phyloP scores from a whole-genome alignment of 2,329 filamentous ascomycete species.

The Aspergillus bombycis region DNA sequence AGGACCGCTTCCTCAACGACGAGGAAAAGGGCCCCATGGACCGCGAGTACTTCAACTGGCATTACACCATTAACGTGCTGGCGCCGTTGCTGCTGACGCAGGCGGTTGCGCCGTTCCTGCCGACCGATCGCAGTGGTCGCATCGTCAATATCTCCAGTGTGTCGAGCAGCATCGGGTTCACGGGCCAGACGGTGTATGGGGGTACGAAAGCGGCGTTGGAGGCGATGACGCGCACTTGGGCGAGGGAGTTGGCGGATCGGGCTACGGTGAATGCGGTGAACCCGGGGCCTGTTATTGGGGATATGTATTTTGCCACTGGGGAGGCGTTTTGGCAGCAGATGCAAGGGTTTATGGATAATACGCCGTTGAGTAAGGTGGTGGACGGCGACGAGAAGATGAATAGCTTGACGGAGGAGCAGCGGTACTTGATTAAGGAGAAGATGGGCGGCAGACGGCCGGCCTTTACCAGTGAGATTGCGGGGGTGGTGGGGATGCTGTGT shows the following conservation, averaged over 20 bases:
- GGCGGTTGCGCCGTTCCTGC: conserved; percentile 71
- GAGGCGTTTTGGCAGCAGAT: conserved; percentile 62
- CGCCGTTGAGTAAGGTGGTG: conserved; percentile 65
- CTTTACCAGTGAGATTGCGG: conserved; percentile 72
- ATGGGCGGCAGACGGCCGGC: conserved; percentile 62
- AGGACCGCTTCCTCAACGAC: conserved; percentile 62
- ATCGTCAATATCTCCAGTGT: conserved; percentile 66
- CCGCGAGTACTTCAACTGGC: conserved; percentile 67
- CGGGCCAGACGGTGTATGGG: conserved; percentile 64
- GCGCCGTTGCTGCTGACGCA: conserved; percentile 79
- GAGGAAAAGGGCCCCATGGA: conserved; percentile 63
- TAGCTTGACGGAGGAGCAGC: conserved; percentile 62
- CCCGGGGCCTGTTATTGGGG: conserved; percentile 67
- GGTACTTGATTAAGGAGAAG: conserved; percentile 63
- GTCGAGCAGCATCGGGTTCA: conserved; percentile 60
- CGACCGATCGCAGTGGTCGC: conserved; percentile 65
- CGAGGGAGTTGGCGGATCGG: conserved; percentile 63
- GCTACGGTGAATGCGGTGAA: conserved; percentile 69
- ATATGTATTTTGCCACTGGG: conserved; percentile 64
- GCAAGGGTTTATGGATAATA: conserved; percentile 63
- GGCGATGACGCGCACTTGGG: conserved; percentile 71
- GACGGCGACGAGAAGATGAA: conserved; percentile 62
- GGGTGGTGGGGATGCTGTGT: conserved; percentile 76
- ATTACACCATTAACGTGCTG: conserved; percentile 80
- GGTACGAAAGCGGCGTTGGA: conserved; percentile 70